A percentile compares a stretch with the other conserved stretches of the same genome.
Conservation (phyloP, 1,284 basidiomycete genomes). For the Termitomyces sp. region DNA sequence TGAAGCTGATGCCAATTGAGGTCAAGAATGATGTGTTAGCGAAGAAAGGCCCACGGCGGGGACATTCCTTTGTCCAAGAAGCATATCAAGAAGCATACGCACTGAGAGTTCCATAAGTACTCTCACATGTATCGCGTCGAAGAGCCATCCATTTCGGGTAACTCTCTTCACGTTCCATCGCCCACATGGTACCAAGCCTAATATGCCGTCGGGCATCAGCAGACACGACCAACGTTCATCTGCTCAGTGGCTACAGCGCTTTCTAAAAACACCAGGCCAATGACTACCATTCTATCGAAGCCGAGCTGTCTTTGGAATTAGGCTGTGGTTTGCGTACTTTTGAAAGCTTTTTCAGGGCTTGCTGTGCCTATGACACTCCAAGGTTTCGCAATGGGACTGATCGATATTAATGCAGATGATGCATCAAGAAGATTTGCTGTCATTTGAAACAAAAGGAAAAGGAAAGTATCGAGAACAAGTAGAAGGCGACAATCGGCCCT, state of each 20-base stretch:
- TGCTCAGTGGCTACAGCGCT: background rate
- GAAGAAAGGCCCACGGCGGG: background rate
- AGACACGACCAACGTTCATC: background rate
- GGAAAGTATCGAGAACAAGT: background rate
- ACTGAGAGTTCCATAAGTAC: background rate
- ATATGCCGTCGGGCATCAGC: background rate
- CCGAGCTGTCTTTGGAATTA: background rate
- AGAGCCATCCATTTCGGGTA: background rate
- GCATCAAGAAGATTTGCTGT: background rate
- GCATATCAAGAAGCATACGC: background rate
- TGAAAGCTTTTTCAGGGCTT: background rate
- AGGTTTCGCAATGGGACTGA: background rate
- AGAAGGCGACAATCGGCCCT: background rate
- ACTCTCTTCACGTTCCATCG: background rate
- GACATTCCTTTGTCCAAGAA: background rate
- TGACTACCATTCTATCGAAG: background rate
- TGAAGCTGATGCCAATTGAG: background rate
- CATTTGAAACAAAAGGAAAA: background rate
- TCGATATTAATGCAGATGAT: background rate
- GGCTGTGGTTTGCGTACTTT: background rate
- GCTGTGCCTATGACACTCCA: background rate
- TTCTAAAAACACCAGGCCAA: background rate
- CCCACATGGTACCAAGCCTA: background rate
- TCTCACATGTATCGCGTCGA: background rate
- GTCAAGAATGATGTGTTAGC: slow-evolving; percentile 8